Evolutionary conservation across 495 filamentous ascomycete genomes (phyloP).

Genomic region (Talaromyces wortmannii): DNA sequence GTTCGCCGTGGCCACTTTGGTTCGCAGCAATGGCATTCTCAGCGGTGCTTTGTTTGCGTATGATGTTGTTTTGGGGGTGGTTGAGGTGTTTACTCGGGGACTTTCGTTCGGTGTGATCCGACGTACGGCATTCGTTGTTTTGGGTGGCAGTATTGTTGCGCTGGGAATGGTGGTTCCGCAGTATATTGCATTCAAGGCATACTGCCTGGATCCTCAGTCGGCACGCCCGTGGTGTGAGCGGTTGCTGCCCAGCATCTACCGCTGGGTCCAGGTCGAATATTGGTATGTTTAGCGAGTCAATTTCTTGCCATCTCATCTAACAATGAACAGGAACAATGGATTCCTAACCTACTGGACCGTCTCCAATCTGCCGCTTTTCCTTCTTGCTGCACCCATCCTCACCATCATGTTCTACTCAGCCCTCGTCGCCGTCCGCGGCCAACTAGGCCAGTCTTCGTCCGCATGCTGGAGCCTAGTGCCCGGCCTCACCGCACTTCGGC

Average conservation of each 20-base stretch:
- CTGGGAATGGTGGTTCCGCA: constrained; percentile 67
- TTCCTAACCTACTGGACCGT: constrained; percentile 87
- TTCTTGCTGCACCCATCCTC: constrained; percentile 75
- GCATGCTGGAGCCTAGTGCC: constrained; percentile 12
- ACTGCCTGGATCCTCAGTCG: constrained; percentile 42
- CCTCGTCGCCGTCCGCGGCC: constrained; percentile 34
- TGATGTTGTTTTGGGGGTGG: constrained; percentile 38
- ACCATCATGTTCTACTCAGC: constrained; percentile 58
- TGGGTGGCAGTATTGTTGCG: constrained; percentile 62
- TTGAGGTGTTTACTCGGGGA: constrained; percentile 21
- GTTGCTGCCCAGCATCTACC: constrained; percentile 75
- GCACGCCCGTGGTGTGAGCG: constrained; percentile 68
- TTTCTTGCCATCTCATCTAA: not conserved
- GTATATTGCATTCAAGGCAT: constrained; percentile 62
- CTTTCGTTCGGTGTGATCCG: constrained; percentile 17
- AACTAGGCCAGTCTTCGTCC: constrained; percentile 6
- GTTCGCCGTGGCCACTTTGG: constrained; percentile 68
- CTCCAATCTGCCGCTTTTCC: constrained; percentile 80
- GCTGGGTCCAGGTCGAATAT: constrained; percentile 81
- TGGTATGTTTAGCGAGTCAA: constrained; percentile 54
- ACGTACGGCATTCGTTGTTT: constrained; percentile 45
- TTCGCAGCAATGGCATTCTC: constrained; percentile 82
- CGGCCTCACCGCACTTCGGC: constrained; percentile 20
- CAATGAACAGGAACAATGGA: constrained; percentile 63
- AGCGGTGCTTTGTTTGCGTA: constrained; percentile 68